phyloP scores from a whole-genome alignment of 352 stramenopile species.

The Globisporangium alternatum region DNA sequence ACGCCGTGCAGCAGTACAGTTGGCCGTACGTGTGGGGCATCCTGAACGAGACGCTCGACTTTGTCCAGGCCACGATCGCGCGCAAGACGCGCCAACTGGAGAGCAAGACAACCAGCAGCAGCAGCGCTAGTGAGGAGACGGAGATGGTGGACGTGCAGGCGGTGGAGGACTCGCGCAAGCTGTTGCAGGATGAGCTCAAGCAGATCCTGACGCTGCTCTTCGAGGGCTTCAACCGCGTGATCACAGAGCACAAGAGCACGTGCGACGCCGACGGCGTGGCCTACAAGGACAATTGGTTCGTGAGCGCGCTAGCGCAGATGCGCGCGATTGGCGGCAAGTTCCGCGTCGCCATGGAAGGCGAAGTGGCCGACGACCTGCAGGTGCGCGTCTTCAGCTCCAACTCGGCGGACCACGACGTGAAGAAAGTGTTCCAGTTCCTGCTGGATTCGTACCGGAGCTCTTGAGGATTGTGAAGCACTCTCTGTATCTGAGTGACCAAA shows the following conservation, averaged over 20 bases:
- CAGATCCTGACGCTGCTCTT: slow-evolving; percentile 58
- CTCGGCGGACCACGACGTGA: slow-evolving; percentile 61
- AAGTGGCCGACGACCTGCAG: slow-evolving; percentile 49
- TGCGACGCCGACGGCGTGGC: slow-evolving; percentile 70
- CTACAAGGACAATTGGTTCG: slow-evolving; percentile 82
- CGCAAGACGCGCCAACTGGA: slow-evolving; percentile 36
- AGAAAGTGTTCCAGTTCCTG: slow-evolving; percentile 73
- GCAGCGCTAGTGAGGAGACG: slow-evolving; percentile 29
- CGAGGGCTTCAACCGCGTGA: slow-evolving; percentile 66
- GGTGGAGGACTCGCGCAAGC: slow-evolving; percentile 38
- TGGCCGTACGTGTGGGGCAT: slow-evolving; percentile 88
- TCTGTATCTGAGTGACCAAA: neutral
- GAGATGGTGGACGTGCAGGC: slow-evolving; percentile 48
- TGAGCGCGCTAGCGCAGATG: slow-evolving; percentile 69
- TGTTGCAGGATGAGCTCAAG: slow-evolving; percentile 43
- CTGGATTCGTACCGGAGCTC: slow-evolving; percentile 64
- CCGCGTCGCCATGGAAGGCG: slow-evolving; percentile 45
- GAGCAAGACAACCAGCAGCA: neutral
- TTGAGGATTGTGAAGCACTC: neutral
- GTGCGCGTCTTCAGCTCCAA: slow-evolving; percentile 49
- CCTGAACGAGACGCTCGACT: slow-evolving; percentile 63
- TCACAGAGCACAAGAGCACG: slow-evolving; percentile 72
- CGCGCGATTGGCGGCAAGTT: slow-evolving; percentile 60
- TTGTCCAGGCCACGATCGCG: slow-evolving; percentile 41
- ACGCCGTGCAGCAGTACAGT: slow-evolving; percentile 85